Evolutionary conservation across 2,329 filamentous ascomycete species (phyloP), one percentile per base, ranked within the genome.

Genomic region (Knufia fluminis): DNA sequence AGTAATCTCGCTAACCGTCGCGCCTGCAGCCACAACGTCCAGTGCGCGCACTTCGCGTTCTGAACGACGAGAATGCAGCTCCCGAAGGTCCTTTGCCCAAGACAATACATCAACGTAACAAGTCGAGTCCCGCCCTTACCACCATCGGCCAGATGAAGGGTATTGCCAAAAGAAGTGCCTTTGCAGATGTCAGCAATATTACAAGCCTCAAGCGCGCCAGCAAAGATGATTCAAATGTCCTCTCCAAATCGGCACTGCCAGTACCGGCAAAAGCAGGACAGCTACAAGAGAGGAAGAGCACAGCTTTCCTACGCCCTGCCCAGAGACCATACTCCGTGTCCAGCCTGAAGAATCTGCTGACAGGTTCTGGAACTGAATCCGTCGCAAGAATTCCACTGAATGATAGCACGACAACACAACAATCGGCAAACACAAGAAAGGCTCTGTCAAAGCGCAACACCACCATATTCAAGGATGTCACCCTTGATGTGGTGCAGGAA

Each of bases 171-270:
- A 82, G 89, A 57, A 81, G 82, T 54, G 86, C 81, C 10, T 89
- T 94, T 66, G 85, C 79, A 44, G 89, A 94, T 64, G 77, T 92
- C 54, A 92, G 85, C 72, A 91, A 90, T 62, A 81, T 73, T 35
- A 67, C 63, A 31, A 69, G 68, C 54, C 53, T 60, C 26, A 52
- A 64, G 26, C 63, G 65, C 16, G 58, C 61, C 2, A 66, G 63
- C 45, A 77, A 78, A 59, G 80, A 85, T 64, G 80, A 84, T 59
- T 71, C 71, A 32, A 70, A 69, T 46, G 61, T 78, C 22, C 57
- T 63, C 23, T 69, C 66, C 51, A 79, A 78, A 62, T 66, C 68
- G 35, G 68, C 67, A 31, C 62, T 56, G 23, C 61, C 61, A 28
- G 51, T 54, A 31, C 33, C 55, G 10, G 61, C 64, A 38, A 69